A percentile compares a stretch with the other conserved stretches of the same genome.
phyloP scores from a whole-genome alignment of 176 grass and related monocot genomes.

The Eleusine coracana region DNA sequence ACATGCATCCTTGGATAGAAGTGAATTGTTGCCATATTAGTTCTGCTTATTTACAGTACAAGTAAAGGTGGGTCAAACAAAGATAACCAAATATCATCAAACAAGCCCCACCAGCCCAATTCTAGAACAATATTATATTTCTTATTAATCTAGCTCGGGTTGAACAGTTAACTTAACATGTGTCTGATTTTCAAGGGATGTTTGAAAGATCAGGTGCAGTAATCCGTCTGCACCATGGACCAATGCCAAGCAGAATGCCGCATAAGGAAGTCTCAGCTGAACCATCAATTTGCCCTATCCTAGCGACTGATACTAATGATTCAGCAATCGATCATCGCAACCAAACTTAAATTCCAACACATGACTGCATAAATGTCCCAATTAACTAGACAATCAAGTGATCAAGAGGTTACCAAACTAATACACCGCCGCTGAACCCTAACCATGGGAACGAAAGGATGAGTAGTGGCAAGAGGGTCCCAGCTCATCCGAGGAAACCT shows the following conservation, averaged over 20 bases:
- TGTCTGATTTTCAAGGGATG: not conserved
- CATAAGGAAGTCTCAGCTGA: not conserved
- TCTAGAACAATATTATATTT: not conserved
- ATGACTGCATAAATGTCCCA: not conserved
- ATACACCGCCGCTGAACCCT: slow-evolving; percentile 8
- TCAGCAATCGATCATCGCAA: not conserved
- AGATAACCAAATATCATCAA: slow-evolving; percentile 2
- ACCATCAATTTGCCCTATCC: not conserved
- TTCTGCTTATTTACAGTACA: not conserved
- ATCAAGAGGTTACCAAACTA: not conserved
- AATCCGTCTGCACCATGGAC: slow-evolving; percentile 16
- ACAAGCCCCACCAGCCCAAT: not conserved
- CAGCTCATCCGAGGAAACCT: not conserved
- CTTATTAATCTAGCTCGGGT: not conserved
- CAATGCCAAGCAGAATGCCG: not conserved
- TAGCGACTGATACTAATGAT: not conserved
- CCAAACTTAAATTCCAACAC: not conserved
- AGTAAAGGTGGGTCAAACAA: not conserved
- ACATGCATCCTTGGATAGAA: not conserved
- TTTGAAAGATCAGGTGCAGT: not conserved
- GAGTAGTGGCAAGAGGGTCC: not conserved
- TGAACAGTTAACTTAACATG: not conserved
- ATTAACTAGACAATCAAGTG: slow-evolving; percentile 2
- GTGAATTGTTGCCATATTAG: not conserved
- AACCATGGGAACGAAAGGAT: not conserved